Evolutionary conservation across 208 protist genomes (phyloP).

Genomic region (Trypanosoma mega): DNA sequence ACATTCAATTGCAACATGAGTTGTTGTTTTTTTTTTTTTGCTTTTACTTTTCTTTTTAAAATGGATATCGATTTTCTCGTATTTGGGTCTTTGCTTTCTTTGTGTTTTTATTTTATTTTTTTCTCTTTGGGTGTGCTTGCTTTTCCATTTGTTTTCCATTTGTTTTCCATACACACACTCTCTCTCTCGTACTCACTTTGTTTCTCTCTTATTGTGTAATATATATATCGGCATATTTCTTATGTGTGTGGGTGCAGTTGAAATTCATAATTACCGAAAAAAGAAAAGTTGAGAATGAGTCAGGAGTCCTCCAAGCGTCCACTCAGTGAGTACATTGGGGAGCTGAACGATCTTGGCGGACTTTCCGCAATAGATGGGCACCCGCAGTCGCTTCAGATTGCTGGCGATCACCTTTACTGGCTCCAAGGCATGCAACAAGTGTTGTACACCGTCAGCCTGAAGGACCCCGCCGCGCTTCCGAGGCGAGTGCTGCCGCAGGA

Average conservation of each 20-base stretch:
- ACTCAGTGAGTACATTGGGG: conserved; percentile 43
- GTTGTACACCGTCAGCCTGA: conserved; percentile 43
- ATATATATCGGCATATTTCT: no score
- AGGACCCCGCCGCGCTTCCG: conserved; percentile 17
- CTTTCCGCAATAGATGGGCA: conserved; percentile 37
- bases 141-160: neutral
- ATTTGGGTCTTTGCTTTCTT: no score
- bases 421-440: conserved; percentile 73
- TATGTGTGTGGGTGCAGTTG: neutral
- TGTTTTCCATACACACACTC: conserved; percentile 3
- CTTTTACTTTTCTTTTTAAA: no score
- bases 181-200: no score
- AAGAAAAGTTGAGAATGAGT: neutral
- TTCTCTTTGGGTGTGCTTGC: neutral
- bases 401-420: conserved; percentile 69
- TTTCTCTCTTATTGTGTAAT: no score
- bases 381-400: conserved; percentile 59
- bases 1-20: no score
- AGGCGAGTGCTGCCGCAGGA: conserved; percentile 13
- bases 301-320: conserved; percentile 2
- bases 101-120: conserved; percentile 7
- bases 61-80: no score
- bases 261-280: no score
- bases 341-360: conserved; percentile 38
- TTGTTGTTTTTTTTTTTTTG: no score